These are phyloP conservation scores for Vanilla planifolia DNA, from an alignment of 106 monocot species.

Conservation along the genomic window DNA sequence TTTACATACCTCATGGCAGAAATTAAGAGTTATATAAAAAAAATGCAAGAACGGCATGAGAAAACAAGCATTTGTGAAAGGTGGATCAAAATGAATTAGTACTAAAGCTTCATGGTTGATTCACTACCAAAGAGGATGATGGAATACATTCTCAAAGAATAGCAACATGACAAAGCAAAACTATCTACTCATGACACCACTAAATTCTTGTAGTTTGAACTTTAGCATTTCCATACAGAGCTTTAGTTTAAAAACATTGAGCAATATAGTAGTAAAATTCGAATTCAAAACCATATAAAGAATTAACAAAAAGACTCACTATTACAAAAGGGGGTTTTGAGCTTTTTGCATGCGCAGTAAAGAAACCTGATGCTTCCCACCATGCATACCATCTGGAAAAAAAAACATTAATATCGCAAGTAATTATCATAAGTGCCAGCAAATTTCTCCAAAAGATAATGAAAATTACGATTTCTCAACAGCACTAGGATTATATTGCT, in stretches of 20 bases:
- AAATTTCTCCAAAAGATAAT: neutral
- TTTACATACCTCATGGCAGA: too few relatives aligned
- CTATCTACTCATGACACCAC: neutral
- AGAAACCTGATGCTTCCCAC: conserved; percentile 80
- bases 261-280: too few relatives aligned
- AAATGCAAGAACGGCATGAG: too few relatives aligned
- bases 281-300: neutral
- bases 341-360: conserved; percentile 69
- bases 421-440: neutral
- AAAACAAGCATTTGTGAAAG: too few relatives aligned
- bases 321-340: conserved; percentile 86
- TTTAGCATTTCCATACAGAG: neutral
- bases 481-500: conserved; percentile 80
- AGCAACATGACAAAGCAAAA: neutral
- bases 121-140: too few relatives aligned
- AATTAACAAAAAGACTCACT: conserved; percentile 32
- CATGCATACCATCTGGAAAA: conserved; percentile 77
- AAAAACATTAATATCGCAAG: neutral
- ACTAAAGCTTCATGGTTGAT: too few relatives aligned
- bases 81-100: too few relatives aligned
- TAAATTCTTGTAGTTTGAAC: neutral
- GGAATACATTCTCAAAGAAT: neutral
- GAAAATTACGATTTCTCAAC: conserved; percentile 85
- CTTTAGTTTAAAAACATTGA: neutral
- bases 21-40: too few relatives aligned